These are phyloP conservation scores for Paxillus ammoniavirescens DNA, from an alignment of 768 basidiomycete species.

Conservation along the genomic window DNA sequence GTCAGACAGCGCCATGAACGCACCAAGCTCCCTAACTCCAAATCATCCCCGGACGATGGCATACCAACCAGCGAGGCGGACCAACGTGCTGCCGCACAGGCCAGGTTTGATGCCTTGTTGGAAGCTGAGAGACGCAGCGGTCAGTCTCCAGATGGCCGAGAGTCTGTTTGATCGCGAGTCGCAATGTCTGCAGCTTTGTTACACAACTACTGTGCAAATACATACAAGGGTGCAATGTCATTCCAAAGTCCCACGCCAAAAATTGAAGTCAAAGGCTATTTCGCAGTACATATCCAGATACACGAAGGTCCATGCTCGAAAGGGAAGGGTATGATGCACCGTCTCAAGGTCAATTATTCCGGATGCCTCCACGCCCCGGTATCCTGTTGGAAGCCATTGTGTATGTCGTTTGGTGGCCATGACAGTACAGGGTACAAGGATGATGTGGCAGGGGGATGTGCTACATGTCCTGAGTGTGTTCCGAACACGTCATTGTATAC, in stretches of 20 bases:
- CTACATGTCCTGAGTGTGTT: conserved; percentile 6
- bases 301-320: neutral
- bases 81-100: conserved; percentile 48
- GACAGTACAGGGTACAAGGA: conserved; percentile 4
- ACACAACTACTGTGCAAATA: conserved; percentile 10
- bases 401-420: conserved; percentile 8
- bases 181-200: neutral
- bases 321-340: neutral
- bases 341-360: conserved; percentile 1
- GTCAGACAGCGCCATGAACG: conserved; percentile 60
- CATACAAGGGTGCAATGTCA: conserved; percentile 19
- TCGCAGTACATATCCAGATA: neutral
- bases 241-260: neutral
- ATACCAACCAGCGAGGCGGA: conserved; percentile 16
- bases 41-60: conserved; percentile 4
- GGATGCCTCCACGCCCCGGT: conserved; percentile 7
- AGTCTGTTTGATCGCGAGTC: conserved; percentile 5
- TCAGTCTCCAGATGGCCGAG: conserved; percentile 20
- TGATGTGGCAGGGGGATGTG: conserved; percentile 1
- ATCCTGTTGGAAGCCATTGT: conserved; percentile 2
- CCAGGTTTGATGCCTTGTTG: conserved; percentile 55
- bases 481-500: conserved; percentile 5
- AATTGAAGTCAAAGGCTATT: neutral
- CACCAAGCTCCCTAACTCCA: conserved; percentile 14
- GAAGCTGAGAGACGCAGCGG: conserved; percentile 51